Evolutionary conservation across 2,329 filamentous ascomycete genomes (phyloP).

Genomic region (Curvularia eragrostidis): DNA sequence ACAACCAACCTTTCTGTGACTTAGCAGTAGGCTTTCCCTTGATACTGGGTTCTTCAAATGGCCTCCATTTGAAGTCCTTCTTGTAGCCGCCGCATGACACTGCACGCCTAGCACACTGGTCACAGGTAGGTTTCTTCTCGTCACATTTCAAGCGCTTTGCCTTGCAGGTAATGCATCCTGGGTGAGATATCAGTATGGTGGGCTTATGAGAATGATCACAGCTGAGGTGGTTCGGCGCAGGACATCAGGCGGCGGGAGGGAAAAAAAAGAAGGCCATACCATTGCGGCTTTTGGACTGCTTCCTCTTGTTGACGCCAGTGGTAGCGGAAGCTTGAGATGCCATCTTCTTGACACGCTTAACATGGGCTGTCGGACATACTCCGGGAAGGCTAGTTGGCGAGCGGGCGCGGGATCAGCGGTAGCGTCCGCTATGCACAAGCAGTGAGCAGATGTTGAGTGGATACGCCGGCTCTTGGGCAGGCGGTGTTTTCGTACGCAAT

Average conservation of each 20-base stretch:
- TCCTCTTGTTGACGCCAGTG: constrained; percentile 63
- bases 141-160: constrained; percentile 76
- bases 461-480: constrained; percentile 25
- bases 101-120: constrained; percentile 69
- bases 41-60: constrained; percentile 69
- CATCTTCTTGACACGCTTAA: constrained; percentile 32
- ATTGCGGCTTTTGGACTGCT: constrained; percentile 78
- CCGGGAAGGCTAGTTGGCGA: constrained; percentile 18
- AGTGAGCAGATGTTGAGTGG: constrained; percentile 16
- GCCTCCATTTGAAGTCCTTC: constrained; percentile 78
- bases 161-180: constrained; percentile 77
- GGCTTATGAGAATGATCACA: neutral
- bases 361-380: constrained; percentile 16
- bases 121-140: constrained; percentile 72
- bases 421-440: constrained; percentile 58
- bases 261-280: constrained; percentile 58
- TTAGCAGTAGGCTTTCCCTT: constrained; percentile 53
- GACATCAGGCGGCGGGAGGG: neutral
- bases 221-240: neutral
- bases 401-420: constrained; percentile 65
- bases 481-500: constrained; percentile 9
- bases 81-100: constrained; percentile 74
- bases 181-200: constrained; percentile 14
- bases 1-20: constrained; percentile 55
- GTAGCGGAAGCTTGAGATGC: constrained; percentile 39